Evolutionary conservation across 306 rosid species (phyloP).

Genomic region (Prosopis cineraria): DNA sequence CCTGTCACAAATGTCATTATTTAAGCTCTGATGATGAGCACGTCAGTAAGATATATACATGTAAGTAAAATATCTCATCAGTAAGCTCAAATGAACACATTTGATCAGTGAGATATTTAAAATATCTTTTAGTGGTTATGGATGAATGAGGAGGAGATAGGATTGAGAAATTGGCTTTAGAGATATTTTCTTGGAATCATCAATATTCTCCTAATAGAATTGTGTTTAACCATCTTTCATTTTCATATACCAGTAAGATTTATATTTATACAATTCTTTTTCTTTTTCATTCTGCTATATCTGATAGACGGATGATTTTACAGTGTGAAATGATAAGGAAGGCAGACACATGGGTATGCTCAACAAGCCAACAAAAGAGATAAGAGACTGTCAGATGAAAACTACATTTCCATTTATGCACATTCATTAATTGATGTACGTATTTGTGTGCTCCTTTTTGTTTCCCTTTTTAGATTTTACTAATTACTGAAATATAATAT

Average conservation of each 20-base stretch:
- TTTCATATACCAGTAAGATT: not conserved
- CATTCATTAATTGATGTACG: not conserved
- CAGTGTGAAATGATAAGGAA: not conserved
- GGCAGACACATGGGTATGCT: not conserved
- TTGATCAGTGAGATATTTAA: too few species aligned
- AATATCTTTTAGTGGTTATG: too few species aligned
- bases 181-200: not conserved
- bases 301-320: not conserved
- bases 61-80: too few species aligned
- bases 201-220: too few species aligned
- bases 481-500: not conserved
- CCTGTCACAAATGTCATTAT: too few species aligned
- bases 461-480: not conserved
- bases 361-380: not conserved
- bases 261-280: not conserved
- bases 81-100: too few species aligned
- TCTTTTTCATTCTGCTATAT: not conserved
- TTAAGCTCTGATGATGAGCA: too few species aligned
- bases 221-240: too few species aligned
- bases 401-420: not conserved
- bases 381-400: constrained; percentile 2
- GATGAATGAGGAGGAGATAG: too few species aligned
- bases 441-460: not conserved
- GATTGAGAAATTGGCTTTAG: not conserved
- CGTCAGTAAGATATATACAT: too few species aligned